These are phyloP conservation scores for Arctium minus DNA, from an alignment of 129 eudicot species.

Conservation along the genomic window DNA sequence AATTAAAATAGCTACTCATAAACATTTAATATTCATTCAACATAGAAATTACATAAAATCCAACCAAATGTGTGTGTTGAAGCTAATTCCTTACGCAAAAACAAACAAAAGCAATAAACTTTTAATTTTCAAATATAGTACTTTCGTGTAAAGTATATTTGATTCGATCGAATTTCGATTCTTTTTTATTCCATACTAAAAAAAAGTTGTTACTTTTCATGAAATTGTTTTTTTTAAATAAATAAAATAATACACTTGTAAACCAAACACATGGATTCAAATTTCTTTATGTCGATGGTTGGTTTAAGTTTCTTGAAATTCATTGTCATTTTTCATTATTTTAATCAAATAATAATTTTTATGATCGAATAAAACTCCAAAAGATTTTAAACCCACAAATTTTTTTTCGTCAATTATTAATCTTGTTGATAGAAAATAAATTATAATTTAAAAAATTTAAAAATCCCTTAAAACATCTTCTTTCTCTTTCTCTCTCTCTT, in stretches of 20 bases:
- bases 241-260: background rate
- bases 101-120: background rate
- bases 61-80: too few relatives aligned
- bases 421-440: constrained; percentile 20
- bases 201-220: background rate
- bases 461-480: constrained; percentile 3
- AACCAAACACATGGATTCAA: background rate
- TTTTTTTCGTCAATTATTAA: constrained; percentile 12
- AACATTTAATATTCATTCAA: background rate
- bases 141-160: background rate
- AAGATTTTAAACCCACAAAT: constrained; percentile 31
- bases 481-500: background rate
- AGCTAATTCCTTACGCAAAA: background rate
- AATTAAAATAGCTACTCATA: background rate
- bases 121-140: too few relatives aligned
- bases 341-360: background rate
- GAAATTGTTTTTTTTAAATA: background rate
- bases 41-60: too few relatives aligned
- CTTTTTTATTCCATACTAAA: too few relatives aligned
- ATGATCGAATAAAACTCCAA: background rate
- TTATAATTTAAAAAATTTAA: constrained; percentile 15
- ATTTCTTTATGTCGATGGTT: background rate
- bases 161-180: background rate
- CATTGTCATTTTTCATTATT: background rate
- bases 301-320: background rate